Evolutionary conservation across 768 basidiomycete species (phyloP), one percentile per base, ranked within the genome.

Genomic region (Hypholoma fasciculare): DNA sequence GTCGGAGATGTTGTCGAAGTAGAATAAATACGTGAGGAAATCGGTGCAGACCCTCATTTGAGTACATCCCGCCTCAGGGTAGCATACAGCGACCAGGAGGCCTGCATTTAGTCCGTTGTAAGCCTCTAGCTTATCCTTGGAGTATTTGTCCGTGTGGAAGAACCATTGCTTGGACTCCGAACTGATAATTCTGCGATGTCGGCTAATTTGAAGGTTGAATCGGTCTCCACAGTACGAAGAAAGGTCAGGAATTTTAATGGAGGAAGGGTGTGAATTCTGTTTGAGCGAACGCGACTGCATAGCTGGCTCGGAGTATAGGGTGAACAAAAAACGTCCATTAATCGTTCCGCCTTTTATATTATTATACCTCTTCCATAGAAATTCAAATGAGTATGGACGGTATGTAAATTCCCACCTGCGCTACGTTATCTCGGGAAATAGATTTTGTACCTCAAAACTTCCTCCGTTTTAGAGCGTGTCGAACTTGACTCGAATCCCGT

Each of bases 1-100:
- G 65, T 92, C 90, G 19, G 89, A 90, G 60, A 92, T 76, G 67
- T 92, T 85, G 75, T 92, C 89, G 58, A 90, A 78, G 67, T 89
- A 86, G 75, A 92, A 92, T 52, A 92, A 81, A 68, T 84, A 91
- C 61, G 83, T 88, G 67, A 90, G 77, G 71, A 88, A 92, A 72
- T 92, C 90, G 68, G 85, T 86, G 77, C 84, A 85, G 50, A 86
- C 83, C 46, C 88, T 81, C 49, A 92, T 77, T 66, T 88, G 84
- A 7, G 79, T 78, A 66, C 78, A 83, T 13, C 80, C 80, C 26
- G 82, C 81, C 43, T 81, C 73, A 17, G 88, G 82, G 61, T 82
- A 89, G 74, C 82, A 85, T 82, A 86, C 83, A 46, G 86, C 78
- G 16, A 87, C 83, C 61, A 93, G 82, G 52, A 82, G 80, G 40